Percentiles rank a stretch among this genome's conserved stretches.
These are phyloP conservation scores for Daldinia vernicosa DNA, from an alignment of 495 filamentous ascomycete species.

Conservation along the genomic window DNA sequence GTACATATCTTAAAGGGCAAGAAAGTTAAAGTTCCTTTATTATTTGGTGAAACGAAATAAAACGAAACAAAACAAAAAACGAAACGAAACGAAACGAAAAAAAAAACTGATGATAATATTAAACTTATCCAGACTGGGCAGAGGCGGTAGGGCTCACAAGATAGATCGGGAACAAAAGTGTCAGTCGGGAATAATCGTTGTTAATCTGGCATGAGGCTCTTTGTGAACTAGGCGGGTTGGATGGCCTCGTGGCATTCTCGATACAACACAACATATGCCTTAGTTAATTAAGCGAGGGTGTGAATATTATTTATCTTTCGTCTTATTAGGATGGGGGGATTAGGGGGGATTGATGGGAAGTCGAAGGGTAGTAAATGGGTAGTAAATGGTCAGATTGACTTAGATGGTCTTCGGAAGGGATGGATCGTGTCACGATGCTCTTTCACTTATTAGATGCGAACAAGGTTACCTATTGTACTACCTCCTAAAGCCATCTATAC, in stretches of 20 bases:
- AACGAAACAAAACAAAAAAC: no score
- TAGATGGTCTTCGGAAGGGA: conserved; percentile 22
- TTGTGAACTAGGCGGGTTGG: conserved; percentile 31
- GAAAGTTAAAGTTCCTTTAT: conserved; percentile 15
- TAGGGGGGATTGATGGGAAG: background rate
- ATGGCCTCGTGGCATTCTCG: conserved; percentile 38
- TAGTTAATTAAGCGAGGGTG: conserved; percentile 28
- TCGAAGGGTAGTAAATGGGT: background rate
- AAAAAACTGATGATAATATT: conserved; percentile 26
- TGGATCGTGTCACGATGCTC: conserved; percentile 28
- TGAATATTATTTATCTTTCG: conserved; percentile 10
- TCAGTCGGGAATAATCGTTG: conserved; percentile 34
- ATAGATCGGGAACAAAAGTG: conserved; percentile 30
- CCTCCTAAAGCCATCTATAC: conserved; percentile 3
- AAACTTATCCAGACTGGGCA: conserved; percentile 25
- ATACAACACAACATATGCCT: conserved; percentile 35
- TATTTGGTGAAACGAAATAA: conserved; percentile 1
- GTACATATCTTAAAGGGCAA: conserved; percentile 7
- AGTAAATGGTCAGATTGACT: conserved; percentile 9
- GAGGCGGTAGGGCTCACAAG: conserved; percentile 14
- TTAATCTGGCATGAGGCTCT: conserved; percentile 44
- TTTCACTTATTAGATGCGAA: conserved; percentile 10
- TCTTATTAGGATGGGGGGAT: conserved; percentile 14
- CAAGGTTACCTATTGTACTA: no score
- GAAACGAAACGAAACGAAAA: background rate